Conservation (phyloP, 2,329 filamentous ascomycete genomes). For the Pezicula rhizophila region DNA sequence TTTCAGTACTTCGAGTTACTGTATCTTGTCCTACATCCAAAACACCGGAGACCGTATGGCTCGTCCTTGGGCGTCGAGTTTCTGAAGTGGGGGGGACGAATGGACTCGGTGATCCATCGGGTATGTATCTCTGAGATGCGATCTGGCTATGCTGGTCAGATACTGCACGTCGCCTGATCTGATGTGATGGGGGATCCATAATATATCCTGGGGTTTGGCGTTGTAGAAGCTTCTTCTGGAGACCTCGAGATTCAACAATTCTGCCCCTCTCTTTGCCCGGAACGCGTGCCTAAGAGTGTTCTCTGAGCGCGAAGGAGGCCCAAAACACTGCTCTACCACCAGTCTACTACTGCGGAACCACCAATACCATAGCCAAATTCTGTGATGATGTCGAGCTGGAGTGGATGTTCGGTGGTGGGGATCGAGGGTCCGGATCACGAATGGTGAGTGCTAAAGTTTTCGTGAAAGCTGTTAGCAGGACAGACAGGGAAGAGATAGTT, state of each 20-base stretch:
- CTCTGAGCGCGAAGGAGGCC: conserved; percentile 15
- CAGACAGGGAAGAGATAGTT: too few relatives aligned
- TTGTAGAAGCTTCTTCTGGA: conserved; percentile 3
- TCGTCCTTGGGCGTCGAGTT: conserved; percentile 2
- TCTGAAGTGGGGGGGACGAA: conserved; percentile 16
- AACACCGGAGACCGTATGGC: conserved; percentile 19
- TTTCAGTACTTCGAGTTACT: conserved; percentile 18
- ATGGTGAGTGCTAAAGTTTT: neutral
- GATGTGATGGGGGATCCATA: conserved; percentile 23
- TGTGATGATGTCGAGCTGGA: neutral
- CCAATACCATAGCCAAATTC: conserved; percentile 18
- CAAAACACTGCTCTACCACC: conserved; percentile 16
- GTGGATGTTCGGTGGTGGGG: neutral
- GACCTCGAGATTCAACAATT: conserved; percentile 6
- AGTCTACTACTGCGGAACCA: conserved; percentile 10
- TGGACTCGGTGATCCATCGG: conserved; percentile 22
- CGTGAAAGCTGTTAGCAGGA: neutral
- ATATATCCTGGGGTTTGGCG: conserved; percentile 2
- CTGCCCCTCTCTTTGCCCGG: conserved; percentile 15
- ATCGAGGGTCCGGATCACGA: neutral
- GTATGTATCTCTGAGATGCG: conserved; percentile 9
- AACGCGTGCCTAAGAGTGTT: conserved; percentile 19
- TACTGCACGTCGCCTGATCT: conserved; percentile 15
- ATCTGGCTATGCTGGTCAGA: conserved; percentile 10
- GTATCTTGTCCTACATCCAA: conserved; percentile 22